Evolutionary conservation across 2,329 filamentous ascomycete species (phyloP).

Genomic region (Lecanicillium sp.): DNA sequence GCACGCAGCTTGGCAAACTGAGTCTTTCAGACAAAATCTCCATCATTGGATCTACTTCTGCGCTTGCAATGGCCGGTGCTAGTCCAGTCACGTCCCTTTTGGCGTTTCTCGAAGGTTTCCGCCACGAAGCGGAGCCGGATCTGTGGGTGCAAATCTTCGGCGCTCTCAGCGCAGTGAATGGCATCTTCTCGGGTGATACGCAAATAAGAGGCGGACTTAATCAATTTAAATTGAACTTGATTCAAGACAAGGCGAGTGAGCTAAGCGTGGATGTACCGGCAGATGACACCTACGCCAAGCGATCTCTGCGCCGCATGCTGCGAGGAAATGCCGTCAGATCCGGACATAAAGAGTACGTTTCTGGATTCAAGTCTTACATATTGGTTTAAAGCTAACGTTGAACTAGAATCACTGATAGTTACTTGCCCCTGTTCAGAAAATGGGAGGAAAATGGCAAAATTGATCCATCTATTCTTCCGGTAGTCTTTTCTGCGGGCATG

Average conservation of each 20-base stretch:
- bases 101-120: conserved; percentile 77
- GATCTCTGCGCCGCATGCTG: conserved; percentile 74
- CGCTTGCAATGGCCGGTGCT: conserved; percentile 80
- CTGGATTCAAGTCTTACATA: neutral
- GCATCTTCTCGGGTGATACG: conserved; percentile 71
- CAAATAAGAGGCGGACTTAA: conserved; percentile 64
- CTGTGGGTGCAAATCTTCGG: conserved; percentile 82
- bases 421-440: conserved; percentile 66
- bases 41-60: conserved; percentile 79
- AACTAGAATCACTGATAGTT: conserved; percentile 60
- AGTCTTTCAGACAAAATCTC: conserved; percentile 86
- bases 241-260: conserved; percentile 64
- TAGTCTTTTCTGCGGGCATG: conserved; percentile 73
- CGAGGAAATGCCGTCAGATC: conserved; percentile 66
- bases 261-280: conserved; percentile 77
- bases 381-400: neutral
- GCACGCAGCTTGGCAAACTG: conserved; percentile 65
- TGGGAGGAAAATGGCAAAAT: conserved; percentile 68
- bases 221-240: conserved; percentile 69
- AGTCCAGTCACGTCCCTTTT: conserved; percentile 74
- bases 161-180: conserved; percentile 66
- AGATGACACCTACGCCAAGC: conserved; percentile 71
- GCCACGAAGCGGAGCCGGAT: conserved; percentile 70
- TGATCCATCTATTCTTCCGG: conserved; percentile 69
- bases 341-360: conserved; percentile 62